phyloP scores from a whole-genome alignment of 306 rosid species.

The Medicago truncatula region MtrunA17r5.0-ANR NC_053046.1:30163001-30163500 shows the following conservation, averaged over 20 bases:
- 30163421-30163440: constrained; percentile 65
- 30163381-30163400: constrained; percentile 80
- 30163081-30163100: constrained; percentile 66
- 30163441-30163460: constrained; percentile 53
- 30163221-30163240: constrained; percentile 29
- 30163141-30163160: constrained; percentile 60
- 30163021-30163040: constrained; percentile 33
- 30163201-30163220: constrained; percentile 50
- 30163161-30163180: constrained; percentile 72
- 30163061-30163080: constrained; percentile 56
- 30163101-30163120: constrained; percentile 73
- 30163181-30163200: constrained; percentile 71
- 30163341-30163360: constrained; percentile 58
- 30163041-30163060: constrained; percentile 63
- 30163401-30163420: constrained; percentile 68
- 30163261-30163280: constrained; percentile 52
- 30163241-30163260: constrained; percentile 39
- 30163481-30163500: constrained; percentile 63
- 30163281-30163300: constrained; percentile 63
- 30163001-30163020: background rate
- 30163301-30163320: constrained; percentile 79
- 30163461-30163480: constrained; percentile 60
- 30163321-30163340: constrained; percentile 75
- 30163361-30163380: constrained; percentile 75
- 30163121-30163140: constrained; percentile 67